Percentiles rank a stretch among this genome's conserved stretches.
Evolutionary conservation across 2,329 filamentous ascomycete species (phyloP).

Genomic region (Alternaria conjuncta): DNA sequence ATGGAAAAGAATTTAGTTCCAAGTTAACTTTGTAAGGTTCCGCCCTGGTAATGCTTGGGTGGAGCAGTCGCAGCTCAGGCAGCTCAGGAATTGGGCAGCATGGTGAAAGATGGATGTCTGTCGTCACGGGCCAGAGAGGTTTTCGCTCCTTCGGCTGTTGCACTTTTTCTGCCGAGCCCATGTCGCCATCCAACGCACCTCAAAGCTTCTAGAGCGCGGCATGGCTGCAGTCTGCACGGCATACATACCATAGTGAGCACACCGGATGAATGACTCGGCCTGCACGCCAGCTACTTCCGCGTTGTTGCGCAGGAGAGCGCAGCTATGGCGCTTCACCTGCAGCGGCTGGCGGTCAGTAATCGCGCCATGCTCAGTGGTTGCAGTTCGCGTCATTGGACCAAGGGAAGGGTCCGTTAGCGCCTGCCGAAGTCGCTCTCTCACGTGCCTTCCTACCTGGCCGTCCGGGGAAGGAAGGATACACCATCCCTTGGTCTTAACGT

Average conservation of each 20-base stretch:
- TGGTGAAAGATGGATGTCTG: conserved; percentile 33
- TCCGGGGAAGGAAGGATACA: background rate
- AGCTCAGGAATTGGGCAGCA: conserved; percentile 44
- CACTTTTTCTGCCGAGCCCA: conserved; percentile 13
- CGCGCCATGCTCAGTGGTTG: conserved; percentile 15
- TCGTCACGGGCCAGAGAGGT: conserved; percentile 29
- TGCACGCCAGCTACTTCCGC: background rate
- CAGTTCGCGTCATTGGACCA: conserved; percentile 1
- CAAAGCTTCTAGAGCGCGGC: conserved; percentile 1
- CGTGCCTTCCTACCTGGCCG: conserved; percentile 10
- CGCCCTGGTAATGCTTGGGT: conserved; percentile 32
- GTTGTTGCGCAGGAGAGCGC: background rate
- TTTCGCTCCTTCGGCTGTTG: conserved; percentile 25
- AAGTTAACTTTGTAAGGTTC: background rate
- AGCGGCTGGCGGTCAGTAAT: conserved; percentile 7
- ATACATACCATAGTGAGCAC: background rate
- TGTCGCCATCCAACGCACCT: background rate
- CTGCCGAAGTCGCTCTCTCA: conserved; percentile 20
- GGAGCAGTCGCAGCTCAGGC: conserved; percentile 13
- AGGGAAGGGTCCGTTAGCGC: conserved; percentile 4
- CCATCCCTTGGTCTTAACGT: background rate
- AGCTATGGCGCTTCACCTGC: background rate
- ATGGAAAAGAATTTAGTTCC: conserved; percentile 6
- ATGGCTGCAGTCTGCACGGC: background rate
- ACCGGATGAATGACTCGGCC: background rate